phyloP scores from a whole-genome alignment of 768 basidiomycete species.

The Agrocybe chaxingu region DNA sequence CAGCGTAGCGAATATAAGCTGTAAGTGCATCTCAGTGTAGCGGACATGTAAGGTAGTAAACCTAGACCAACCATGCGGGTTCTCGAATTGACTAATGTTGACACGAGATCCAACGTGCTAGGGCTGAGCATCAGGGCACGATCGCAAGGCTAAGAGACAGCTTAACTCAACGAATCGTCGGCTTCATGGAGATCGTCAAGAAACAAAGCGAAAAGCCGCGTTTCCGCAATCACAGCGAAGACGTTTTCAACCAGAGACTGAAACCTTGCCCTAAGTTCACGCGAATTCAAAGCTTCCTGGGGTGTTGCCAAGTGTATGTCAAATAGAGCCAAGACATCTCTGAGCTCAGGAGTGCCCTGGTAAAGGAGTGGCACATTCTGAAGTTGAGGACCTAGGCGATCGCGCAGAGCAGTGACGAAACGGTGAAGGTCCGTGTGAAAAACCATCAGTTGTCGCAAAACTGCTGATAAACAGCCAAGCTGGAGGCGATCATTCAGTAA shows the following conservation, averaged over 20 bases:
- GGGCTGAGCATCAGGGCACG: neutral
- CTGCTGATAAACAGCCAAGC: slow-evolving; percentile 67
- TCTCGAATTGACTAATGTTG: slow-evolving; percentile 59
- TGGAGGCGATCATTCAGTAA: slow-evolving; percentile 20
- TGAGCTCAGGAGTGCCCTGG: slow-evolving; percentile 67
- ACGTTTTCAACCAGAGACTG: slow-evolving; percentile 70
- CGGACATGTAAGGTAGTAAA: neutral
- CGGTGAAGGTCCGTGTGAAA: slow-evolving; percentile 68
- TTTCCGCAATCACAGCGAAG: slow-evolving; percentile 66
- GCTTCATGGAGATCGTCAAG: slow-evolving; percentile 76
- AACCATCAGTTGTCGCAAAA: slow-evolving; percentile 71
- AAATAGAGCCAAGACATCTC: slow-evolving; percentile 56
- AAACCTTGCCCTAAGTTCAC: slow-evolving; percentile 66
- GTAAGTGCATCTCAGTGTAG: slow-evolving; percentile 4
- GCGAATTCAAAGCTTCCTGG: slow-evolving; percentile 52
- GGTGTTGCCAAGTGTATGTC: slow-evolving; percentile 49
- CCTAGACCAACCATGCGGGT: slow-evolving; percentile 53
- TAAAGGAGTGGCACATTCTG: slow-evolving; percentile 69
- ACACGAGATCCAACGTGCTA: slow-evolving; percentile 65
- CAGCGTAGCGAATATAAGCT: slow-evolving; percentile 66
- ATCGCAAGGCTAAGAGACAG: neutral
- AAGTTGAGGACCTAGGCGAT: slow-evolving; percentile 65
- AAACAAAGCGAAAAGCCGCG: slow-evolving; percentile 66
- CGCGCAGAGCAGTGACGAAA: slow-evolving; percentile 57
- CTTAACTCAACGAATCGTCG: slow-evolving; percentile 52